A percentile compares a stretch with the other conserved stretches of the same genome.
Conservation (phyloP, 306 rosid genomes). For the Acacia crassicarpa region DNA sequence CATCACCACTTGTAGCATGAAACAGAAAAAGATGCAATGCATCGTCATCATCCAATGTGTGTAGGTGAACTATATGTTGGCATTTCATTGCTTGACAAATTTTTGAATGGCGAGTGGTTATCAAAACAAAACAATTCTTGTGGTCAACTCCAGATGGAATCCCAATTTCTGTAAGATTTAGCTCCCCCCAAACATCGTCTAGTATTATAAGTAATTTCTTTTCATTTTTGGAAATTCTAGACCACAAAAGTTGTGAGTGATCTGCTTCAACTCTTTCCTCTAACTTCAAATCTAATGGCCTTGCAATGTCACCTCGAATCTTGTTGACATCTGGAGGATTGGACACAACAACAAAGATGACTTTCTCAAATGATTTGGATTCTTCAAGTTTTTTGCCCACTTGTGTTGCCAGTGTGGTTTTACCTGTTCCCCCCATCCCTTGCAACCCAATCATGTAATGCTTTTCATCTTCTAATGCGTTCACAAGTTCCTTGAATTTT, state of each 20-base stretch:
- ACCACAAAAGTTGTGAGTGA: neutral
- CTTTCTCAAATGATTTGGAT: neutral
- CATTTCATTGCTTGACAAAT: conserved; percentile 13
- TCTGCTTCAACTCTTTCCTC: neutral
- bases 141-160: neutral
- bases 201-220: neutral
- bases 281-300: neutral
- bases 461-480: neutral
- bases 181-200: neutral
- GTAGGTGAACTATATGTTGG: neutral
- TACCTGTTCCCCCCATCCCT: neutral
- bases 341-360: neutral
- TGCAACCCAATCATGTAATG: neutral
- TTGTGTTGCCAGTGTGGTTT: neutral
- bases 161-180: conserved; percentile 9
- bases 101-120: neutral
- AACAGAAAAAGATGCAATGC: neutral
- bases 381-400: neutral
- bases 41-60: neutral
- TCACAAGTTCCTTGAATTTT: neutral
- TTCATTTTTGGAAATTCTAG: neutral
- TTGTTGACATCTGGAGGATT: neutral
- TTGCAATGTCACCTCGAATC: neutral
- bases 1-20: neutral
- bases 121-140: neutral